Base-by-base conservation (phyloP, 305 asterid genomes). In the Caryopteris hybrid region DNA sequence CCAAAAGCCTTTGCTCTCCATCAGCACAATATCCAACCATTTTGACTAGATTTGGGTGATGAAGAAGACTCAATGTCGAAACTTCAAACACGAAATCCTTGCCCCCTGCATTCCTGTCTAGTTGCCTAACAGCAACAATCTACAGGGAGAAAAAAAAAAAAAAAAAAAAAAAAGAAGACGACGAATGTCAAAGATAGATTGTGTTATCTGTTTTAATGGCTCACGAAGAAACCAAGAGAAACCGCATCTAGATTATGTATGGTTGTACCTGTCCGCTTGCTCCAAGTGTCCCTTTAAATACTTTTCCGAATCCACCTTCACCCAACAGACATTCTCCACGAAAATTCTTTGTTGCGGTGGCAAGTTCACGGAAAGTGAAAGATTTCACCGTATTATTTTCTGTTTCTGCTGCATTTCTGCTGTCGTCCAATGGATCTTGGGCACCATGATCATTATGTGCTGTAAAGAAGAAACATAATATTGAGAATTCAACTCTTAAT, bases 1-100 rank as follows among this genome's bases (percentile, higher is more conserved):
- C 97, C 83, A 93, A 71, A 66, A 90, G 78, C 76, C 97, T 79
- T 71, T 93, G 99, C 61, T 93, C 99, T 25, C 99, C 99, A 82
- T 93, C 99, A 11, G 95, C 97, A 59, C 99, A 93, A 58, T 88
- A 90, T 55, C 99, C 99, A 52, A 93, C 65, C 63, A 93, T 80
- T 47, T 79, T 74, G 42, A 86, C 88, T 13, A 93, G 75, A 76
- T 88, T 90, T 6, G 80, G 87, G 74, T 93, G 96, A 54, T 75
- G 75, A 52, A 93, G 87, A 68, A 74, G 89, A 78, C 88, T 84
- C 82, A 93, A 74, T 51, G 42, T 68, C 47, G 80, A 50, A 38
- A 93, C 86, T 66, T 90, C 95, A 12, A 64, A 83, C 56, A 78
- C 76, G 47, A 93, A 93, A 67, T 93, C 96, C 61, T 86, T 80